Conservation (phyloP, 2,329 filamentous ascomycete species). For the Phialemoniopsis sp. region DNA sequence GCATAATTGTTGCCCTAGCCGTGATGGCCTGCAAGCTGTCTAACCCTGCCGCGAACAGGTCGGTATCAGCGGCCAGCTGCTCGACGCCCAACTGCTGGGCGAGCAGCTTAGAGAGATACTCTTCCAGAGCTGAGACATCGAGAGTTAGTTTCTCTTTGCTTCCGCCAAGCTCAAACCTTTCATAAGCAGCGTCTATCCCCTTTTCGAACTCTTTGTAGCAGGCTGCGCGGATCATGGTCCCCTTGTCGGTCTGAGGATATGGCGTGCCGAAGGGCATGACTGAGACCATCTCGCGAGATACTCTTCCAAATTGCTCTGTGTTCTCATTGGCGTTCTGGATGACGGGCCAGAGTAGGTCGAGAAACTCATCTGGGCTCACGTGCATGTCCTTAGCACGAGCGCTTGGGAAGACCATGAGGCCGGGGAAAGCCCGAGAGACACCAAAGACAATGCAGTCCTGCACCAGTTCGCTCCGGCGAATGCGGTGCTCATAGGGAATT, state of each 20-base stretch:
- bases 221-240: slow-evolving; percentile 44
- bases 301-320: slow-evolving; percentile 24
- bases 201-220: slow-evolving; percentile 38
- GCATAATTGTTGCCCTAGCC: slow-evolving; percentile 46
- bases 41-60: slow-evolving; percentile 55
- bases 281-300: slow-evolving; percentile 44
- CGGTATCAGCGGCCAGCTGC: slow-evolving; percentile 32
- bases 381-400: slow-evolving; percentile 10
- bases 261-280: slow-evolving; percentile 36
- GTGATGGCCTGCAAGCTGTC: slow-evolving; percentile 57
- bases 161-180: too few relatives aligned
- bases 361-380: slow-evolving; percentile 12
- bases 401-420: slow-evolving; percentile 47
- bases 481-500: slow-evolving; percentile 43
- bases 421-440: slow-evolving; percentile 37
- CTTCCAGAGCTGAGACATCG: slow-evolving; percentile 20
- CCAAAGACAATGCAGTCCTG: slow-evolving; percentile 50
- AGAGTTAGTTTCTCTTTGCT: slow-evolving; percentile 1
- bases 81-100: slow-evolving; percentile 15
- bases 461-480: slow-evolving; percentile 40
- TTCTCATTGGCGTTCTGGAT: slow-evolving; percentile 24
- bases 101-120: slow-evolving; percentile 25
- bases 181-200: slow-evolving; percentile 36
- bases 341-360: slow-evolving; percentile 25
- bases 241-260: slow-evolving; percentile 49